Conservation (phyloP, 768 basidiomycete genomes). For the Amylocystis lapponica region DNA sequence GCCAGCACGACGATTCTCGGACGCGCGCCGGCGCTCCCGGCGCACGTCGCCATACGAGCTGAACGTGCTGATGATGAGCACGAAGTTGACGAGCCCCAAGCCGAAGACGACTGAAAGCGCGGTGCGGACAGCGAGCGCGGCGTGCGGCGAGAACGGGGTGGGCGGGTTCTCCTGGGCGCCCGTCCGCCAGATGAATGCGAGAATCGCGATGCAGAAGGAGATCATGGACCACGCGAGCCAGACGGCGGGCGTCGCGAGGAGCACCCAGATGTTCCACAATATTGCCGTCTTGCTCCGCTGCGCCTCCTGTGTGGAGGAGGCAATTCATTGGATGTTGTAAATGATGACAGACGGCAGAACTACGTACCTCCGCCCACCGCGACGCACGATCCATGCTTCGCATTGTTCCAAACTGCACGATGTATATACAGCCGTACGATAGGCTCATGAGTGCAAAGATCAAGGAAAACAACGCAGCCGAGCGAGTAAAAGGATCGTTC, state of each 20-base stretch:
- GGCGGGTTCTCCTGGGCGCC: conserved; percentile 35
- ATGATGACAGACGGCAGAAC: not conserved
- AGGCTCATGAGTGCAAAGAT: conserved; percentile 66
- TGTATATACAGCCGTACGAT: conserved; percentile 69
- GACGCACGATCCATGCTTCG: conserved; percentile 65
- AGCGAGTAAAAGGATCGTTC: conserved; percentile 56
- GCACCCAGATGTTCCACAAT: conserved; percentile 65
- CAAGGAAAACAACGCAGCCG: conserved; percentile 57
- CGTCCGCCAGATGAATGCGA: conserved; percentile 62
- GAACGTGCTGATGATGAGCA: conserved; percentile 56
- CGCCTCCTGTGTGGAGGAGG: conserved; percentile 43
- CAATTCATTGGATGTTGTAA: not conserved
- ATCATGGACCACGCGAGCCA: conserved; percentile 78
- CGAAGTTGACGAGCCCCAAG: conserved; percentile 57
- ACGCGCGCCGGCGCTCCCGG: conserved; percentile 7
- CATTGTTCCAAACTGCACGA: conserved; percentile 68
- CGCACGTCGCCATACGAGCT: conserved; percentile 44
- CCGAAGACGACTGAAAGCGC: conserved; percentile 47
- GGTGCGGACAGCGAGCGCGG: conserved; percentile 48
- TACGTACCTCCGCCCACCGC: conserved; percentile 60
- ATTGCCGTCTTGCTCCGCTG: conserved; percentile 41
- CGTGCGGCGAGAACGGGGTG: conserved; percentile 29
- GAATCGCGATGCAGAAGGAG: conserved; percentile 54
- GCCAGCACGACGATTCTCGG: conserved; percentile 7
- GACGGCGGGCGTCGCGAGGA: conserved; percentile 60